Conservation (phyloP, 2,329 filamentous ascomycete species). For the Penicillium vulpinum region DNA sequence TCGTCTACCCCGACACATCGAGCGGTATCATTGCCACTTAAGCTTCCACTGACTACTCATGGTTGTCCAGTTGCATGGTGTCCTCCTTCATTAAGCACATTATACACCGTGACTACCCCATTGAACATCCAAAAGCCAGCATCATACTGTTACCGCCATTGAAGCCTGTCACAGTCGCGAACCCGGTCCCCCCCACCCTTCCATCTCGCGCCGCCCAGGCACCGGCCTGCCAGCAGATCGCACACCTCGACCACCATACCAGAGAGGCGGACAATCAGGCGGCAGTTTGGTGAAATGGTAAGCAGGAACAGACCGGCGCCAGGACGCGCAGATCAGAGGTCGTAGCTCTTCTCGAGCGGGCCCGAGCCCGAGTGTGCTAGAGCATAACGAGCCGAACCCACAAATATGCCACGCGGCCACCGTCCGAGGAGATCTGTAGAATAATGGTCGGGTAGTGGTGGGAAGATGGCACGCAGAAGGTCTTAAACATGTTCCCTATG, state of each 20-base stretch:
- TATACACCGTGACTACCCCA: not conserved
- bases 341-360: not conserved
- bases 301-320: not conserved
- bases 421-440: not conserved
- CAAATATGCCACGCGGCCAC: not conserved
- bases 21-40: not conserved
- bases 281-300: not conserved
- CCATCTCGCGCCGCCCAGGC: not conserved
- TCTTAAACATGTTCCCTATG: too few species aligned
- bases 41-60: not conserved
- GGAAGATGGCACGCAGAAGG: too few species aligned
- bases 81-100: not conserved
- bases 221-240: not conserved
- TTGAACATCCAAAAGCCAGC: not conserved
- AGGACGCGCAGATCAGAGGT: not conserved
- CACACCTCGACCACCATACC: not conserved
- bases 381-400: not conserved
- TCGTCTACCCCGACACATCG: not conserved
- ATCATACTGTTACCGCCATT: not conserved
- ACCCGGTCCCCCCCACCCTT: too few species aligned
- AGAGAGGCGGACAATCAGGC: not conserved
- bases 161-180: not conserved
- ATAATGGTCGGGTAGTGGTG: not conserved
- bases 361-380: not conserved
- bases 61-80: not conserved